phyloP scores from a whole-genome alignment of 2,329 filamentous ascomycete genomes.

The Cadophora malorum region DNA sequence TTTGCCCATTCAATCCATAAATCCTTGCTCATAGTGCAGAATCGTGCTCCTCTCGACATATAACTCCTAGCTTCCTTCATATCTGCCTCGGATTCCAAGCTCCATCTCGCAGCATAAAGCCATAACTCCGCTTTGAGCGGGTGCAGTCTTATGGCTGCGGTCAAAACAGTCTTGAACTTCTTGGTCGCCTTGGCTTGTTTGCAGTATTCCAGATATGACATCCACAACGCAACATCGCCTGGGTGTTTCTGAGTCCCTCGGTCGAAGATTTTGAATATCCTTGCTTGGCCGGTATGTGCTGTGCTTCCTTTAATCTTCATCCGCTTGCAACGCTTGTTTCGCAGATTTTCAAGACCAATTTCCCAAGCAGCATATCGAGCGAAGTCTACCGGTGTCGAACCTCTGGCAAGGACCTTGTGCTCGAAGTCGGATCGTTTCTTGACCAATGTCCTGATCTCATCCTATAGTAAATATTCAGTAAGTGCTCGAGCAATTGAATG shows the following conservation, averaged over 20 bases:
- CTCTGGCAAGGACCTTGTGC: constrained; percentile 84
- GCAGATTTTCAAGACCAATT: constrained; percentile 73
- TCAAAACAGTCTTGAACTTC: constrained; percentile 69
- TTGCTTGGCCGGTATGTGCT: constrained; percentile 75
- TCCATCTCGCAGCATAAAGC: constrained; percentile 80
- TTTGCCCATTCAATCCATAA: constrained; percentile 92
- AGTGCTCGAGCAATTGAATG: constrained; percentile 5
- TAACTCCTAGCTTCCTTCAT: constrained; percentile 85
- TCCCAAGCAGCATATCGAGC: constrained; percentile 81
- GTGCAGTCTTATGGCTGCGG: constrained; percentile 80
- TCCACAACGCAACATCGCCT: constrained; percentile 82
- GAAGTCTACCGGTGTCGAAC: constrained; percentile 78
- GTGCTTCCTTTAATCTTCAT: constrained; percentile 74
- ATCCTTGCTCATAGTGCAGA: constrained; percentile 76
- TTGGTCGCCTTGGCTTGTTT: constrained; percentile 70
- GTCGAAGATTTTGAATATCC: constrained; percentile 89
- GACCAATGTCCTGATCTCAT: constrained; percentile 89
- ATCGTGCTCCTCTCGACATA: constrained; percentile 88
- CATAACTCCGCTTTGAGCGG: constrained; percentile 84
- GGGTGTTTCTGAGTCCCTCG: constrained; percentile 85
- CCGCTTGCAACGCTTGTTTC: constrained; percentile 81
- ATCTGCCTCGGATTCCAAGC: constrained; percentile 80
- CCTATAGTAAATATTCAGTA: constrained; percentile 54
- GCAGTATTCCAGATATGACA: constrained; percentile 86
- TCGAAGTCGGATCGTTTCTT: constrained; percentile 93